Conservation (phyloP, 2,329 filamentous ascomycete species). For the Lasiodiplodia theobromae region DNA sequence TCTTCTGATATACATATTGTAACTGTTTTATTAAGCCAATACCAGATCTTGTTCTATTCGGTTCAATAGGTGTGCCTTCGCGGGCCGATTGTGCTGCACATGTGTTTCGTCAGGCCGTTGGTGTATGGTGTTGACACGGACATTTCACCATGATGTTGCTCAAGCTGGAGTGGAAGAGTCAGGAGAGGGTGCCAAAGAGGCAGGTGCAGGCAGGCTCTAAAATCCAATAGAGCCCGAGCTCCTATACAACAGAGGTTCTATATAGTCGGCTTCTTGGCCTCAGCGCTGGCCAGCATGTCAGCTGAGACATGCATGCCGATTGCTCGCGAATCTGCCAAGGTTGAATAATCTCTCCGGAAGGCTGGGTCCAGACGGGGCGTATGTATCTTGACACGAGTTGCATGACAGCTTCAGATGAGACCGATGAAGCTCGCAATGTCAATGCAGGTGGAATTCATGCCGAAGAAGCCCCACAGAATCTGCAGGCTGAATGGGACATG, state of each 20-base stretch:
- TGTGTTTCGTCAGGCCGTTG: background rate
- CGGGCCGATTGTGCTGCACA: background rate
- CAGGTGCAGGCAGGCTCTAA: slow-evolving; percentile 8
- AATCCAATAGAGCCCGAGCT: slow-evolving; percentile 21
- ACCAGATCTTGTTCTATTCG: slow-evolving; percentile 12
- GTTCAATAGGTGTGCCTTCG: background rate
- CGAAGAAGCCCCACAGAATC: background rate
- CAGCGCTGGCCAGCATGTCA: background rate
- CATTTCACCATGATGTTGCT: background rate
- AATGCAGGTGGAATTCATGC: background rate
- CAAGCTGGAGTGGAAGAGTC: slow-evolving; percentile 2
- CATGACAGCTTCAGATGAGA: background rate
- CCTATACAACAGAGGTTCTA: slow-evolving; percentile 9
- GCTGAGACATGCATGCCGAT: slow-evolving; percentile 2
- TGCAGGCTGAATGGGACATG: background rate
- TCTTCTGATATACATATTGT: slow-evolving; percentile 5
- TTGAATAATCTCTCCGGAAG: background rate
- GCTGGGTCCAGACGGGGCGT: too few species aligned
- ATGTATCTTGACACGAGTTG: background rate
- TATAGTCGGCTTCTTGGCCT: background rate
- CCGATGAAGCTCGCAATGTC: background rate
- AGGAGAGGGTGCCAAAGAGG: background rate
- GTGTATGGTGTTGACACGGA: background rate
- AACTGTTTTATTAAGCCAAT: slow-evolving; percentile 22
- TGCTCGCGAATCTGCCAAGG: slow-evolving; percentile 16